Evolutionary conservation across 257 asterid genomes (phyloP).

Genomic region (Thymus mandschuricus): DNA sequence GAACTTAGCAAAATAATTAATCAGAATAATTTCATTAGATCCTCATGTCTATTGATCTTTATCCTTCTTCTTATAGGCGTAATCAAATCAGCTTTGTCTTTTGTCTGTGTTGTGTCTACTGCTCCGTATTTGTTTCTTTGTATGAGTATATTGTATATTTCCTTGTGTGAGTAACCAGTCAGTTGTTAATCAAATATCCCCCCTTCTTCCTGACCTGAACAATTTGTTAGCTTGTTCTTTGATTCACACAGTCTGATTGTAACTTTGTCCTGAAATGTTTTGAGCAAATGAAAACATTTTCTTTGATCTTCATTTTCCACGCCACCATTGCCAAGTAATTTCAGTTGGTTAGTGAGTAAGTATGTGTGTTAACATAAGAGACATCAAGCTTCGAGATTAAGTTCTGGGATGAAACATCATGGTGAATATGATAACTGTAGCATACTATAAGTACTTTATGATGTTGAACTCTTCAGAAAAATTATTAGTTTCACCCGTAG

Average conservation of each 20-base stretch:
- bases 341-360: neutral
- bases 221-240: neutral
- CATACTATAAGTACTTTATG: no score
- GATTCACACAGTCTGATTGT: conserved; percentile 1
- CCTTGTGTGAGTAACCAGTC: neutral
- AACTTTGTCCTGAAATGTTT: conserved; percentile 16
- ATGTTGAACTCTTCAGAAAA: no score
- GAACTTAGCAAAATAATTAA: neutral
- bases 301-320: conserved; percentile 3
- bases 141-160: neutral
- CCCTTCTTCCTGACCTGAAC: no score
- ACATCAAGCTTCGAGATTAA: conserved; percentile 3
- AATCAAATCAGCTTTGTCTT: conserved; percentile 14
- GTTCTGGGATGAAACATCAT: conserved; percentile 1
- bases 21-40: neutral
- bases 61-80: neutral
- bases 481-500: neutral
- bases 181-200: neutral
- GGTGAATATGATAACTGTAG: conserved; percentile 3
- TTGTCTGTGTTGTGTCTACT: neutral
- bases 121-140: neutral
- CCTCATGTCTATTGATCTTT: neutral
- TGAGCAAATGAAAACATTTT: neutral
- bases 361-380: neutral
- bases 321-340: neutral